phyloP scores from a whole-genome alignment of 345 rosid genomes.

The Kernera saxatilis region DNA sequence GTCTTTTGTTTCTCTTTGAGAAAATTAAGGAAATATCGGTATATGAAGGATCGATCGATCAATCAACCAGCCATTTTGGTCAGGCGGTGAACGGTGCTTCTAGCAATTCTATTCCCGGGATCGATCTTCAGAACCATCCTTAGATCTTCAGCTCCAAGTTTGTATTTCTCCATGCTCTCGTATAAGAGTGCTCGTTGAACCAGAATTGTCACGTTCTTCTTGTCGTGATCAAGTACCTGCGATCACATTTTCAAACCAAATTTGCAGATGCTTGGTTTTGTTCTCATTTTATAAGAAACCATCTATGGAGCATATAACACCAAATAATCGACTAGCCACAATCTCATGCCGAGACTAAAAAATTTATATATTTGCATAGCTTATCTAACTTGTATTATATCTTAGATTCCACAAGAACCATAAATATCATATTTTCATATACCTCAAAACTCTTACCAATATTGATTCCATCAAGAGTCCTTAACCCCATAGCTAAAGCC shows the following conservation, averaged over 20 bases:
- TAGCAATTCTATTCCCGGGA: slow-evolving; percentile 80
- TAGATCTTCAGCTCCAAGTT: slow-evolving; percentile 93
- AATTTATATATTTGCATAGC: background rate
- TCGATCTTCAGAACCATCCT: slow-evolving; percentile 89
- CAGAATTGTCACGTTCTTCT: slow-evolving; percentile 56
- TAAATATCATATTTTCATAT: background rate
- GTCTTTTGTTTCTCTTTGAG: background rate
- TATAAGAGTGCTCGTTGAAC: slow-evolving; percentile 93
- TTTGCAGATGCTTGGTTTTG: background rate
- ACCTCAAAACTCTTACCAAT: background rate
- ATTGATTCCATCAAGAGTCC: background rate
- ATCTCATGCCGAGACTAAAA: background rate
- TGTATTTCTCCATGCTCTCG: slow-evolving; percentile 98
- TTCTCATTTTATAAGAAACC: background rate
- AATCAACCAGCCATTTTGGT: slow-evolving; percentile 62
- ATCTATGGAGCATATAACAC: background rate
- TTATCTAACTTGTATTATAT: background rate
- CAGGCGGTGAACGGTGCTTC: slow-evolving; percentile 94
- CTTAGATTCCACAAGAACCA: background rate
- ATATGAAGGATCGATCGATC: background rate
- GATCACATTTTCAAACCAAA: slow-evolving; percentile 15
- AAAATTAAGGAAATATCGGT: background rate
- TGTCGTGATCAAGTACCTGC: slow-evolving; percentile 78
- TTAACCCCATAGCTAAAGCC: background rate
- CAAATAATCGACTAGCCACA: background rate